These are phyloP conservation scores for Ustilago xerochloae DNA, from an alignment of 1,284 basidiomycete genomes.

Conservation along the genomic window DNA sequence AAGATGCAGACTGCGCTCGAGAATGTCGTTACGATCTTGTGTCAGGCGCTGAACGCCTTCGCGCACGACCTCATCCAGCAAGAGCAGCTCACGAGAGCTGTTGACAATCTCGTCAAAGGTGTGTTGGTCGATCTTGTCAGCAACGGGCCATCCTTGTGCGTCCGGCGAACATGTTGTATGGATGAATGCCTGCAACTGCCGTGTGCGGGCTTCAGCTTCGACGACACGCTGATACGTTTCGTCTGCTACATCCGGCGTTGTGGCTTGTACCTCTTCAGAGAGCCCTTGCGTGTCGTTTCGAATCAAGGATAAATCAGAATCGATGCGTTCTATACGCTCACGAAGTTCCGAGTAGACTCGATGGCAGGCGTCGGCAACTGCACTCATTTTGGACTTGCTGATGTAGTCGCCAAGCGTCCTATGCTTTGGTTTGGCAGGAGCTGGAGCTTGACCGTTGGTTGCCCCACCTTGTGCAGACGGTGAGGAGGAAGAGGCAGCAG, in stretches of 20 bases:
- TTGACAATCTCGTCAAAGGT: constrained; percentile 45
- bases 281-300: constrained; percentile 50
- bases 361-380: constrained; percentile 55
- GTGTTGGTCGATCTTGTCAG: constrained; percentile 46
- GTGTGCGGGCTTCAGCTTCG: constrained; percentile 36
- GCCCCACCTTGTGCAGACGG: constrained; percentile 19
- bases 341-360: constrained; percentile 50
- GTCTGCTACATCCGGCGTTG: constrained; percentile 46
- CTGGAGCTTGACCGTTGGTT: constrained; percentile 9
- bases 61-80: constrained; percentile 56
- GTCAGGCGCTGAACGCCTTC: constrained; percentile 53
- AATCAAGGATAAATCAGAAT: constrained; percentile 41
- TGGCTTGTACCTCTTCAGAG: constrained; percentile 50
- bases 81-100: constrained; percentile 49
- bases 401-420: constrained; percentile 62
- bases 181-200: constrained; percentile 42
- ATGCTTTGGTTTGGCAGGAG: constrained; percentile 31
- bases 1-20: constrained; percentile 56
- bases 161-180: constrained; percentile 52
- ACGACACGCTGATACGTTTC: constrained; percentile 55
- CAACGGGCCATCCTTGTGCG: constrained; percentile 59
- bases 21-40: constrained; percentile 65
- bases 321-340: constrained; percentile 36
- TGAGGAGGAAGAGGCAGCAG: constrained; percentile 21
- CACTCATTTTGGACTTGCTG: constrained; percentile 52